phyloP scores from a whole-genome alignment of 805 yeast species.

The Suhomyces emberorum region DNA sequence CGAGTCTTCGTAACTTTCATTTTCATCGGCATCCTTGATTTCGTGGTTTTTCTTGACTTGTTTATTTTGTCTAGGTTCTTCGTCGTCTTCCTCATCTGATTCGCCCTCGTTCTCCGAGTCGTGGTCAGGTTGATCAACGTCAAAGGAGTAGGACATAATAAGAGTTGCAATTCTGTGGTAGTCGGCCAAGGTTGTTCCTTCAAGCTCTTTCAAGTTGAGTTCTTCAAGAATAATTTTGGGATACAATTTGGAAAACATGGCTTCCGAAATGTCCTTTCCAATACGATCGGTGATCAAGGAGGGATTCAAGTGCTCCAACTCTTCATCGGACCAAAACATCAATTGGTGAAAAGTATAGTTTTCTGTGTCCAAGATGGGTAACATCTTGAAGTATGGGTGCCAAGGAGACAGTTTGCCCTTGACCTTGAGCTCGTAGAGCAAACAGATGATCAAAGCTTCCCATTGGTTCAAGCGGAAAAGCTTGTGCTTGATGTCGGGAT shows the following conservation, averaged over 20 bases:
- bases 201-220: conserved; percentile 30
- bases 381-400: conserved; percentile 65
- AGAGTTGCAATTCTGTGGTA: conserved; percentile 74
- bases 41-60: conserved; percentile 9
- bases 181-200: conserved; percentile 43
- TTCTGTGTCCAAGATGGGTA: conserved; percentile 49
- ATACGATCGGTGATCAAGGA: conserved; percentile 67
- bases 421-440: conserved; percentile 56
- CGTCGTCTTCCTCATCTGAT: conserved; percentile 29
- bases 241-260: conserved; percentile 49
- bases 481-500: conserved; percentile 28
- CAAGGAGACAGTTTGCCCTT: conserved; percentile 52
- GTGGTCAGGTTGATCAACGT: conserved; percentile 49
- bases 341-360: conserved; percentile 53
- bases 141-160: conserved; percentile 89
- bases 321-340: conserved; percentile 75
- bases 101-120: conserved; percentile 23
- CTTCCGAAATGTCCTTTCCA: conserved; percentile 66
- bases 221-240: conserved; percentile 34
- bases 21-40: neutral
- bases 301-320: conserved; percentile 57
- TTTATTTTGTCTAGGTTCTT: conserved; percentile 17
- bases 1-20: conserved; percentile 12
- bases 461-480: conserved; percentile 57
- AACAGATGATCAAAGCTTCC: conserved; percentile 70